Percentiles rank a stretch among this genome's conserved stretches.
phyloP scores from a whole-genome alignment of 2,329 filamentous ascomycete genomes.

The Aspergillus sergii region DNA sequence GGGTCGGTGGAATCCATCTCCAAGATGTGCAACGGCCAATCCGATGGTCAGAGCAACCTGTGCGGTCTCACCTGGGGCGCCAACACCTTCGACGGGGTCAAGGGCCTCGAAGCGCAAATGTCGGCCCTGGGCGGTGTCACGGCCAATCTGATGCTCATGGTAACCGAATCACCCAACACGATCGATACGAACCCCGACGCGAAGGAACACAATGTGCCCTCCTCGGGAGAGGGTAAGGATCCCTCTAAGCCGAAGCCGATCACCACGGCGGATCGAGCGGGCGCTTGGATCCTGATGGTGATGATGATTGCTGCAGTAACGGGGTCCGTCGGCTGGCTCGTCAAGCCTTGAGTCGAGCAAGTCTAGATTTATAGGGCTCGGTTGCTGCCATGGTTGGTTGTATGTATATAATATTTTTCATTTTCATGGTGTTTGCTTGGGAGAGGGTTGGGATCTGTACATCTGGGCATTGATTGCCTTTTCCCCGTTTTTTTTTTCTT shows the following conservation, averaged over 20 bases:
- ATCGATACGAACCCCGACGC: constrained; percentile 53
- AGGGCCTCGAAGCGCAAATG: constrained; percentile 68
- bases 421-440: background rate
- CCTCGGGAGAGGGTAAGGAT: constrained; percentile 25
- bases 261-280: constrained; percentile 31
- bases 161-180: constrained; percentile 47
- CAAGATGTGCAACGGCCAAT: constrained; percentile 55
- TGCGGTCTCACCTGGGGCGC: constrained; percentile 65
- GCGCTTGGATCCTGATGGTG: constrained; percentile 35
- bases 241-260: constrained; percentile 8
- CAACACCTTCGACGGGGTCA: constrained; percentile 54
- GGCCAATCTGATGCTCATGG: constrained; percentile 56
- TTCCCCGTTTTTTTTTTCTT: background rate
- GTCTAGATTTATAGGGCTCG: background rate
- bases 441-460: background rate
- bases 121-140: constrained; percentile 65
- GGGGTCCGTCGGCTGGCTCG: constrained; percentile 7
- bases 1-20: constrained; percentile 61
- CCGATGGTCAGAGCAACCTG: constrained; percentile 52
- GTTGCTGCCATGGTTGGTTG: background rate
- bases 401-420: background rate
- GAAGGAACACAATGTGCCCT: constrained; percentile 41
- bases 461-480: constrained; percentile 2
- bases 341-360: background rate
- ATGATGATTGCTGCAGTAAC: constrained; percentile 19